Base-by-base conservation (phyloP, 345 rosid genomes). In the Salix exigua region DNA sequence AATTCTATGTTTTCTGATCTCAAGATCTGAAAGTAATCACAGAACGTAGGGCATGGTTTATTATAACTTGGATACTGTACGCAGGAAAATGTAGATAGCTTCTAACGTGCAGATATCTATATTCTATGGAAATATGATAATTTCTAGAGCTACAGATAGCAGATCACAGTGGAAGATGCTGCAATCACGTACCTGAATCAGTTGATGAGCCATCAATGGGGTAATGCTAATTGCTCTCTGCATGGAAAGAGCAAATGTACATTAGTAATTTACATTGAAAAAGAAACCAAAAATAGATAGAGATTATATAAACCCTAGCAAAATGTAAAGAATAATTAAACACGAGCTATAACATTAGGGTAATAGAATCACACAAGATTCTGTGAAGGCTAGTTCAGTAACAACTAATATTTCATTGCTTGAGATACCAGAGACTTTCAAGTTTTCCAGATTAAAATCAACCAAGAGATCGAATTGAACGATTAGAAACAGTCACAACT, bases 181-280 rank as follows among this genome's bases (percentile, higher is more conserved):
- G 16, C 30, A 65, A 7, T 9, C 60, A 51, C 25, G 42, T 83
- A 94, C 97, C 97, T 91, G 89, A 79, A 94, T 88, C 80, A 94
- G 48, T 74, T 88, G 87, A 79, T 85, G 86, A 61, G 97, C 98
- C 92, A 92, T 91, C 66, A 81, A 79, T 65, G 98, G 92, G 79
- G 97, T 92, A 72, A 94, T 84, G 73, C 80, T 86, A 72, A 94
- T 88, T 72, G 94, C 97, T 85, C 85, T 91, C 98, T 94, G 82
- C 87, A 84, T 13, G 48, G 46, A 31, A 23, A 78, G 1, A 50
- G 17, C 16, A 81, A 68, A 50, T 35, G 75, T 70, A 67, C 46
- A 70, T 21, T 42, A 23, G 46, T 64, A 6, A 48, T 21, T 25
- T 58, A 6, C 16, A 61, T 66, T 30, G 38, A 23, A 13, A 38